Evolutionary conservation across 2,329 filamentous ascomycete species (phyloP), one percentile per base, ranked within the genome.

Genomic region (Apiospora koreana): DNA sequence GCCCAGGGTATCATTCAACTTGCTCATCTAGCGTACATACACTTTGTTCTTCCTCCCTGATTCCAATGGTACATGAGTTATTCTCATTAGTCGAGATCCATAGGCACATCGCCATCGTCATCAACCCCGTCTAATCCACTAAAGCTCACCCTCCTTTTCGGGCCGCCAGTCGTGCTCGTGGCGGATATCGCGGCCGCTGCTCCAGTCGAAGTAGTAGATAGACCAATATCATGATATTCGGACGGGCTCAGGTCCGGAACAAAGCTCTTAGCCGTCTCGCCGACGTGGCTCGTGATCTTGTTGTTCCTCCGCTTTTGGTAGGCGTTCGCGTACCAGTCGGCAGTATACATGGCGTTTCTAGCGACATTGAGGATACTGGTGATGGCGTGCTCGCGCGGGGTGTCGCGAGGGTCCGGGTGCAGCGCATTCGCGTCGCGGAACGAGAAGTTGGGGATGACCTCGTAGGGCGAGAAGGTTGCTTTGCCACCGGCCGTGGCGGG

Each of bases 361-460:
- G 69, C 58, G 6, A 68, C 65, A 16, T 68, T 66, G 25, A 69
- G 25, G 2, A 71, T 28, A 10, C 35, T 35, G 18, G 65, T 68
- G 38, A 43, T 23, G 31, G 66, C 54, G 25, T 54, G 50, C 68
- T 70, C 70, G 18, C 70, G 50, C 18, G 68, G 70, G 35, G 68
- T 70, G 25, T 71, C 70, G 35, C 62, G 66, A 18, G 38, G 65
- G 41, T 71, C 42, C 31, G 45, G 41, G 16, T 14, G 7, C n/a
- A 65, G 21, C 10, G 28, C 45, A 2, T 35, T n/a, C 25, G 70
- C 23, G 0, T 48, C 38, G 4, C 25, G 28, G 23, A 46, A 28
- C 16, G 38, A 54, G 38, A 70, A 70, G 31, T 7, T 18, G 25
- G 10, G 10, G 31, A 12, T 8, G 12, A 71, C 45, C 12, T 46